Conservation (phyloP, 208 protist genomes). For the Pavlovales sp. region DNA sequence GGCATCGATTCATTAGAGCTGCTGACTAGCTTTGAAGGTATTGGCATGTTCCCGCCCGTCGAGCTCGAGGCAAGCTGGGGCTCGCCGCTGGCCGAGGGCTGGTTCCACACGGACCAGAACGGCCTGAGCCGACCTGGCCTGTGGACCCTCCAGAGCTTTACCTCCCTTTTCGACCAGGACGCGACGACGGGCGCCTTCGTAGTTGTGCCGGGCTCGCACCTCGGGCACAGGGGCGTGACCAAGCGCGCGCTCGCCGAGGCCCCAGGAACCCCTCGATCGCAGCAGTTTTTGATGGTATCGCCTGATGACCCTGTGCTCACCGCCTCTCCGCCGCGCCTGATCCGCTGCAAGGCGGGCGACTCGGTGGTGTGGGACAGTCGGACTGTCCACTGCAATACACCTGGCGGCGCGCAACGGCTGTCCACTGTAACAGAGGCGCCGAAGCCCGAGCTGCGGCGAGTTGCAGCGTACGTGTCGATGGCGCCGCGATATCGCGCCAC, state of each 20-base stretch:
- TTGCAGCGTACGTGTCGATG: not conserved
- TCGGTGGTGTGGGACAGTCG: conserved; percentile 10
- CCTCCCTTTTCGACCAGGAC: not conserved
- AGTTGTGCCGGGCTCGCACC: conserved; percentile 8
- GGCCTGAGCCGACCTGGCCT: not conserved
- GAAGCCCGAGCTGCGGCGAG: not conserved
- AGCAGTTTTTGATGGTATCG: conserved; percentile 30
- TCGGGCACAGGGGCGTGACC: not conserved
- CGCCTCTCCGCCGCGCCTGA: not conserved
- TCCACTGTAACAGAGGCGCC: too few relatives aligned
- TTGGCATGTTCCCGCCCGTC: not conserved
- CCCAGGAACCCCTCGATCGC: not conserved
- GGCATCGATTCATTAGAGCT: conserved; percentile 1
- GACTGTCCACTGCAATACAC: conserved; percentile 27
- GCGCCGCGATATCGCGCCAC: not conserved
- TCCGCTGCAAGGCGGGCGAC: not conserved
- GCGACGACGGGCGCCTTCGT: conserved; percentile 9
- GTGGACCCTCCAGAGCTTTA: conserved; percentile 19
- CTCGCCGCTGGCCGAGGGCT: not conserved
- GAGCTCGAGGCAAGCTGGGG: not conserved
- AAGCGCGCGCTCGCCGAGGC: not conserved
- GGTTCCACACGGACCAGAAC: conserved; percentile 39
- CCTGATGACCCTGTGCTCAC: not conserved
- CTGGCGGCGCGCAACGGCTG: not conserved
- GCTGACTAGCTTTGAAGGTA: conserved; percentile 2